Evolutionary conservation across 768 basidiomycete species (phyloP).

Genomic region (Xanthoconium stramineum): DNA sequence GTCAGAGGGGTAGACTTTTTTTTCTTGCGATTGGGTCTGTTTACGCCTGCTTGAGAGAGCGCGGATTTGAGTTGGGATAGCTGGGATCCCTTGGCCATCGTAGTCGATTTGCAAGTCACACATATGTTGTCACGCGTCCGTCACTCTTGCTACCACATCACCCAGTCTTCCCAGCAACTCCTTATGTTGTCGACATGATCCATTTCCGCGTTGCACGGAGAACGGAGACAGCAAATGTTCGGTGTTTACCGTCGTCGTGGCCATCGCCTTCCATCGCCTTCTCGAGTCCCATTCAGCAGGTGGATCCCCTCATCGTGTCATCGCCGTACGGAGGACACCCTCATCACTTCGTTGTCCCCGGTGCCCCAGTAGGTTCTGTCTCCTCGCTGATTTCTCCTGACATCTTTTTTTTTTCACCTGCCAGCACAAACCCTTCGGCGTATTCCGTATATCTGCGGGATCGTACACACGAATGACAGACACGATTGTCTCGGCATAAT

Average conservation of each 20-base stretch:
- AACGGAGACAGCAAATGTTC: neutral
- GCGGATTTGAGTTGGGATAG: slow-evolving; percentile 87
- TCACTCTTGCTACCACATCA: neutral
- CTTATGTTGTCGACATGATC: too few relatives aligned
- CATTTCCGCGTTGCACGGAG: neutral
- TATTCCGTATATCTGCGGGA: neutral
- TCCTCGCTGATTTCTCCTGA: neutral
- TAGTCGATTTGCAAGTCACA: neutral
- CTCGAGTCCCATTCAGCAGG: slow-evolving; percentile 1
- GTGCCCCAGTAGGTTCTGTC: neutral
- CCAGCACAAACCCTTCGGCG: neutral
- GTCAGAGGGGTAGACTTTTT: slow-evolving; percentile 53
- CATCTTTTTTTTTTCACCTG: neutral
- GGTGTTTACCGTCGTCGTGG: neutral
- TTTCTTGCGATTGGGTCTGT: slow-evolving; percentile 61
- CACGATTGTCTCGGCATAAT: neutral
- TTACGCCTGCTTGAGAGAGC: slow-evolving; percentile 75
- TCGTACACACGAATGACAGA: neutral
- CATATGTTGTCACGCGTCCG: neutral
- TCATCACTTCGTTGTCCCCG: neutral
- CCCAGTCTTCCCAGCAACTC: too few relatives aligned
- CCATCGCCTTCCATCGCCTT: neutral
- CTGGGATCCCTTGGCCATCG: slow-evolving; percentile 74
- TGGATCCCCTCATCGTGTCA: neutral
- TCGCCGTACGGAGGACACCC: neutral